Evolutionary conservation across 2,329 filamentous ascomycete species (phyloP).

Genomic region (Nothophoma quercina): DNA sequence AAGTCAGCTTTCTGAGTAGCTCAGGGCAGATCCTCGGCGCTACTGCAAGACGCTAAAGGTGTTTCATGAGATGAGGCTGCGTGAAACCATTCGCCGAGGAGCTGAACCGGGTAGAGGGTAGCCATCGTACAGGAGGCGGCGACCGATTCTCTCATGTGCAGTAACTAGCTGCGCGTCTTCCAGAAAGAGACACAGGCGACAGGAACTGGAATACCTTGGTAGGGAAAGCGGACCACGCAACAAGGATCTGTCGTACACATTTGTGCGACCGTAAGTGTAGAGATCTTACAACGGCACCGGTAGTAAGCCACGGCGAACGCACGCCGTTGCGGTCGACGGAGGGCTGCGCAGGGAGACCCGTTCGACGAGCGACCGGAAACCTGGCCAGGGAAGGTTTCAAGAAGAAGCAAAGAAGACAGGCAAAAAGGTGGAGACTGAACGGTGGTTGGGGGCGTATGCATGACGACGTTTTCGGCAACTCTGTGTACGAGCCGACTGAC

Average conservation of each 20-base stretch:
- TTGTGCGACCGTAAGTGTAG: slow-evolving; percentile 12
- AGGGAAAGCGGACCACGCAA: slow-evolving; percentile 14
- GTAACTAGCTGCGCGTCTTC: slow-evolving; percentile 32
- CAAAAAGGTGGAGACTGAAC: slow-evolving; percentile 30
- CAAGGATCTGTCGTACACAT: slow-evolving; percentile 17
- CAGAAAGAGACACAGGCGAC: slow-evolving; percentile 24
- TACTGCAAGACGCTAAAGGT: slow-evolving; percentile 28
- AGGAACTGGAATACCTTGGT: slow-evolving; percentile 9
- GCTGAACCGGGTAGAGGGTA: slow-evolving; percentile 39
- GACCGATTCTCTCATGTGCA: slow-evolving; percentile 33
- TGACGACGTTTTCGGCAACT: slow-evolving; percentile 37
- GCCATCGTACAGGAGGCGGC: slow-evolving; percentile 27
- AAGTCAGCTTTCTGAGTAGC: slow-evolving; percentile 15
- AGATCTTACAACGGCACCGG: slow-evolving; percentile 11
- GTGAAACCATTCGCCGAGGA: slow-evolving; percentile 31
- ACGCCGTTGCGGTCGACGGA: slow-evolving; percentile 9
- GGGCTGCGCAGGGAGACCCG: slow-evolving; percentile 15
- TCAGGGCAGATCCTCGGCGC: slow-evolving; percentile 24
- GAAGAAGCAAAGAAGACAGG: slow-evolving; percentile 32
- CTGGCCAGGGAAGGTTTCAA: slow-evolving; percentile 22
- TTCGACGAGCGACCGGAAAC: slow-evolving; percentile 20
- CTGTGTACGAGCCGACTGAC: slow-evolving; percentile 33
- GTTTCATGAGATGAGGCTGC: slow-evolving; percentile 42
- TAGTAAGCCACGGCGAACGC: slow-evolving; percentile 8
- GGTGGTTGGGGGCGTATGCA: slow-evolving; percentile 43